These are phyloP conservation scores for Sporothrix phasma DNA, from an alignment of 2,329 filamentous ascomycete species.

Conservation along the genomic window DNA sequence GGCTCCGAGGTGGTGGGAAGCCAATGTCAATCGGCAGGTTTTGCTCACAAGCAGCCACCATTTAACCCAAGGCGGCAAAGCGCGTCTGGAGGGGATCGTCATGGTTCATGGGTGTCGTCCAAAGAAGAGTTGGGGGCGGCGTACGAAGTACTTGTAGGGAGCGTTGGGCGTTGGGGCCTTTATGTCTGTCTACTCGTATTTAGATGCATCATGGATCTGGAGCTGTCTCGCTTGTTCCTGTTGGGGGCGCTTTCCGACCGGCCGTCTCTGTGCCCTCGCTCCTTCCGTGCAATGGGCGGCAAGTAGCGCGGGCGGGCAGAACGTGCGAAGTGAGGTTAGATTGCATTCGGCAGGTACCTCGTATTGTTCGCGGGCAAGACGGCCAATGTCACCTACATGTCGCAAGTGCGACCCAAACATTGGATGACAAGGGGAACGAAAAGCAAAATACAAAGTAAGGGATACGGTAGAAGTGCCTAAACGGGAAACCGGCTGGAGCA, in stretches of 20 bases:
- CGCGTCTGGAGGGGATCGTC: background rate
- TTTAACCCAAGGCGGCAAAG: background rate
- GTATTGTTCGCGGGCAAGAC: too few species aligned
- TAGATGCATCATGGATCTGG: too few species aligned
- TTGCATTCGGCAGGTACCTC: too few species aligned
- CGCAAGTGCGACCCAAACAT: background rate
- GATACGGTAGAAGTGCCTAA: background rate
- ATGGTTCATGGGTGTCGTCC: too few species aligned
- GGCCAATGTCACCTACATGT: too few species aligned
- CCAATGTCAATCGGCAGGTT: background rate
- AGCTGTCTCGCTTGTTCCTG: background rate
- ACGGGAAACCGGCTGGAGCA: conserved; percentile 1
- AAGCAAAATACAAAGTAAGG: background rate
- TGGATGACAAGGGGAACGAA: background rate
- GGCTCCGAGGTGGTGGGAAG: background rate
- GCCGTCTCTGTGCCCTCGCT: background rate
- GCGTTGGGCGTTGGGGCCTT: too few species aligned
- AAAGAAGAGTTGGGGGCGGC: too few species aligned
- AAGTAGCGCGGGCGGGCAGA: background rate
- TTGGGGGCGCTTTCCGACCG: background rate
- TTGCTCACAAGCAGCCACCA: background rate
- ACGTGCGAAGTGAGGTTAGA: too few species aligned
- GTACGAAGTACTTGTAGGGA: background rate
- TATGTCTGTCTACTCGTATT: too few species aligned
- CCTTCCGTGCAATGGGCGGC: background rate